Conservation (phyloP, 495 filamentous ascomycete genomes). For the Hyaloscypha variabilis region DNA sequence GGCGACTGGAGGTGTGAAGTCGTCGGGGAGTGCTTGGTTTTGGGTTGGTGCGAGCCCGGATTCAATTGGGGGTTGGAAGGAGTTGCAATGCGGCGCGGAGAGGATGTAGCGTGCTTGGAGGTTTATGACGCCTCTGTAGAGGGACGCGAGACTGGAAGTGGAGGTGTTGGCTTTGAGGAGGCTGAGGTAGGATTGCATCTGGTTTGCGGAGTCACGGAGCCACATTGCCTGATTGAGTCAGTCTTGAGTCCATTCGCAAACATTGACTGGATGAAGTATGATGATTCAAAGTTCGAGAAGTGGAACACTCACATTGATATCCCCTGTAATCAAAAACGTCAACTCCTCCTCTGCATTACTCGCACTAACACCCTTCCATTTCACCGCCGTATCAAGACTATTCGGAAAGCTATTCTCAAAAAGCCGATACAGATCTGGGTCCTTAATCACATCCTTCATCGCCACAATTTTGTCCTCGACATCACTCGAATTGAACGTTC, state of each 20-base stretch:
- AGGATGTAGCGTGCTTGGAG: slow-evolving; percentile 64
- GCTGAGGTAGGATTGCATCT: slow-evolving; percentile 64
- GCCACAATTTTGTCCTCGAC: slow-evolving; percentile 57
- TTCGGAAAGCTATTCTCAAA: slow-evolving; percentile 69
- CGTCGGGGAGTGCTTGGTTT: slow-evolving; percentile 41
- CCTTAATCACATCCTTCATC: slow-evolving; percentile 51
- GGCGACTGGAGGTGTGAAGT: slow-evolving; percentile 37
- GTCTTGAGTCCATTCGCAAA: slow-evolving; percentile 32
- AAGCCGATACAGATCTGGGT: slow-evolving; percentile 67
- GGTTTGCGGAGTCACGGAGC: slow-evolving; percentile 69
- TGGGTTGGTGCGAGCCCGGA: slow-evolving; percentile 45
- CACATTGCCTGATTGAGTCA: slow-evolving; percentile 78
- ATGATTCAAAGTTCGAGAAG: not conserved
- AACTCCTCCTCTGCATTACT: slow-evolving; percentile 44
- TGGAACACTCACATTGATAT: slow-evolving; percentile 45
- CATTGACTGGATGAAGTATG: not conserved
- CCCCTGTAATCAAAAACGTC: slow-evolving; percentile 50
- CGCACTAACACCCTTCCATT: slow-evolving; percentile 58
- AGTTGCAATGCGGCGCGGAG: slow-evolving; percentile 64
- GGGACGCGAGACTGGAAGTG: slow-evolving; percentile 52
- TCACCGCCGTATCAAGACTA: slow-evolving; percentile 69
- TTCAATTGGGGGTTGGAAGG: slow-evolving; percentile 64
- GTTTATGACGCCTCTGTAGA: slow-evolving; percentile 68
- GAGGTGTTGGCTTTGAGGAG: slow-evolving; percentile 49
- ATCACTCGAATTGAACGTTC: slow-evolving; percentile 58